A percentile compares a stretch with the other conserved stretches of the same genome.
Conservation (phyloP, 148 eudicot genomes). For the Beta vulgaris region DNA sequence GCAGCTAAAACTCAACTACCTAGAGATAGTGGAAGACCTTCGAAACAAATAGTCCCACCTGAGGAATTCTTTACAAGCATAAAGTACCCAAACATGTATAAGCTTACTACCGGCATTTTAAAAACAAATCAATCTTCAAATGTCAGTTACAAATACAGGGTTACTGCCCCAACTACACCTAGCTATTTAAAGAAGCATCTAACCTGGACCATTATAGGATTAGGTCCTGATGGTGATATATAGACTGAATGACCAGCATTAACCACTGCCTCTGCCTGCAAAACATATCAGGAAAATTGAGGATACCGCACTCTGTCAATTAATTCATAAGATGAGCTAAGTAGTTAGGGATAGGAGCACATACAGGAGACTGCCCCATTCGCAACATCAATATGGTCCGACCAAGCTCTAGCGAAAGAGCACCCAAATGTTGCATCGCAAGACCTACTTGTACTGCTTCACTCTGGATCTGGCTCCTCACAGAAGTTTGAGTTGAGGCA, state of each 20-base stretch:
- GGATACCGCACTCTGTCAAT: neutral
- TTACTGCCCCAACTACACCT: neutral
- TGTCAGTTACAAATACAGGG: neutral
- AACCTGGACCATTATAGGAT: constrained; percentile 99
- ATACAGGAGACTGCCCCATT: constrained; percentile 90
- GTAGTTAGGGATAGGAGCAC: constrained; percentile 10
- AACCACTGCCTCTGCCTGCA: constrained; percentile 80
- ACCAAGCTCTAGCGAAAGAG: constrained; percentile 92
- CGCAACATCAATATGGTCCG: constrained; percentile 78
- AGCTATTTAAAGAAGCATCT: constrained; percentile 15
- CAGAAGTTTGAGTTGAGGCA: constrained; percentile 55
- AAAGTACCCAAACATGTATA: neutral
- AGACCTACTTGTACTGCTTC: constrained; percentile 68
- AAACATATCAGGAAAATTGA: constrained; percentile 13
- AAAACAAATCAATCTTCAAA: neutral
- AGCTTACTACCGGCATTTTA: neutral
- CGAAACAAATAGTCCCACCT: neutral
- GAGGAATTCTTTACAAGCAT: neutral
- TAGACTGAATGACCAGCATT: constrained; percentile 96
- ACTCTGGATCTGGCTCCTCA: constrained; percentile 70
- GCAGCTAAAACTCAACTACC: neutral
- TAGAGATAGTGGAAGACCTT: neutral
- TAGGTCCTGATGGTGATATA: constrained; percentile 84
- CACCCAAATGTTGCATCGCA: constrained; percentile 90
- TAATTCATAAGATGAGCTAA: neutral